Evolutionary conservation across 441 rosid genomes (phyloP).

Genomic region (Melastoma candidum): DNA sequence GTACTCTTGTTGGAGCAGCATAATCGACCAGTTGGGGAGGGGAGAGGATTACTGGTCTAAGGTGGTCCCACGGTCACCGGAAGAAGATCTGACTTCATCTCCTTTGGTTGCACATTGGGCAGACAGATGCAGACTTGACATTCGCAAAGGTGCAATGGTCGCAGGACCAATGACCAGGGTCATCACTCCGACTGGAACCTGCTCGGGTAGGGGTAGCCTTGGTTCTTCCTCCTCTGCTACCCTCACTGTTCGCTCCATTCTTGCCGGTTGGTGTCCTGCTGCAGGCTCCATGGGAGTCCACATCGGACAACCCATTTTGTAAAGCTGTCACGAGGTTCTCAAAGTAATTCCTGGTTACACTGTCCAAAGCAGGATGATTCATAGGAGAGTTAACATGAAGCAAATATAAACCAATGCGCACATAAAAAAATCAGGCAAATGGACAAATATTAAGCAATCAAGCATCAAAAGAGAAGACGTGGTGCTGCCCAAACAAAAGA

Average conservation of each 20-base stretch:
- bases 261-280: constrained; percentile 49
- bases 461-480: no score
- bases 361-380: constrained; percentile 21
- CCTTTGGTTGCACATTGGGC: constrained; percentile 73
- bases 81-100: constrained; percentile 18
- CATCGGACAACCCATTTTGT: constrained; percentile 82
- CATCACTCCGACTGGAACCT: constrained; percentile 43
- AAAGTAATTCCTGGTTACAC: constrained; percentile 80
- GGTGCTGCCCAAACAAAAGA: not conserved
- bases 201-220: constrained; percentile 46
- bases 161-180: constrained; percentile 75
- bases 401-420: no score
- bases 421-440: no score
- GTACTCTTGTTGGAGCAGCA: no score
- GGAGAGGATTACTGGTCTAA: not conserved
- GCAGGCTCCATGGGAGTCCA: constrained; percentile 50
- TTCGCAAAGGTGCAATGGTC: constrained; percentile 80
- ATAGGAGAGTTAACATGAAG: no score
- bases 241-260: constrained; percentile 22
- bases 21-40: not conserved
- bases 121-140: constrained; percentile 36
- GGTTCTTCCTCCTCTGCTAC: constrained; percentile 46
- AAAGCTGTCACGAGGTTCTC: constrained; percentile 91
- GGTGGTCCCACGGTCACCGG: not conserved
- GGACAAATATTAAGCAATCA: no score